These are phyloP conservation scores for Mangifera indica DNA, from an alignment of 345 rosid species.

Conservation along the genomic window DNA sequence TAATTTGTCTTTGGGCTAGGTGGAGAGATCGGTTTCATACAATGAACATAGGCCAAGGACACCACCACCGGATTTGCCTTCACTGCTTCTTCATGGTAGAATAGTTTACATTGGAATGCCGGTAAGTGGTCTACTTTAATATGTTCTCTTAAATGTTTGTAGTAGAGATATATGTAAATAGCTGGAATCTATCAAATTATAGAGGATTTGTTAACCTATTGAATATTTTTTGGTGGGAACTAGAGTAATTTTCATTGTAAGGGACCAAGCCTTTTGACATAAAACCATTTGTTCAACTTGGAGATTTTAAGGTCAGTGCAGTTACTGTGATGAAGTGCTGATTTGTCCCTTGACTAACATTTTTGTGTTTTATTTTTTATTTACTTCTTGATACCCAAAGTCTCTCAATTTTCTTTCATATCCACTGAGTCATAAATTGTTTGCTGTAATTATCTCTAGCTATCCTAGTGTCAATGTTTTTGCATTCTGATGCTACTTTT, in stretches of 20 bases:
- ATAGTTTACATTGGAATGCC: slow-evolving; percentile 94
- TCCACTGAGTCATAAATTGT: neutral
- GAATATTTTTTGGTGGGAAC: neutral
- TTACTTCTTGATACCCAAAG: neutral
- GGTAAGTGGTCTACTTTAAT: slow-evolving; percentile 37
- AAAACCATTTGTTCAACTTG: neutral
- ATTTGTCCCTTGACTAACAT: neutral
- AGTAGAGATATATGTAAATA: neutral
- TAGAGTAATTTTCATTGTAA: neutral
- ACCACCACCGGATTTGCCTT: slow-evolving; percentile 83
- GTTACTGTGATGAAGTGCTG: neutral
- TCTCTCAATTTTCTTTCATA: neutral
- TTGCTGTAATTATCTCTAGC: neutral
- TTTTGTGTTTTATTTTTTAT: neutral
- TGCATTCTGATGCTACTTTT: neutral
- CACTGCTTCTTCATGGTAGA: slow-evolving; percentile 73
- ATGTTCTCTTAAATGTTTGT: slow-evolving; percentile 1
- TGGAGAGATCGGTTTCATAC: slow-evolving; percentile 64
- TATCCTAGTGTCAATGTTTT: neutral
- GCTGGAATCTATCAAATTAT: neutral
- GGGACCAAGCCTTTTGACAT: neutral
- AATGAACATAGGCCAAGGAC: slow-evolving; percentile 55
- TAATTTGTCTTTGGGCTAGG: slow-evolving; percentile 36
- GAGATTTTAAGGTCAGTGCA: neutral
- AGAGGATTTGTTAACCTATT: neutral